phyloP scores from a whole-genome alignment of 768 basidiomycete species.

The Leucocoprinus birnbaumii region DNA sequence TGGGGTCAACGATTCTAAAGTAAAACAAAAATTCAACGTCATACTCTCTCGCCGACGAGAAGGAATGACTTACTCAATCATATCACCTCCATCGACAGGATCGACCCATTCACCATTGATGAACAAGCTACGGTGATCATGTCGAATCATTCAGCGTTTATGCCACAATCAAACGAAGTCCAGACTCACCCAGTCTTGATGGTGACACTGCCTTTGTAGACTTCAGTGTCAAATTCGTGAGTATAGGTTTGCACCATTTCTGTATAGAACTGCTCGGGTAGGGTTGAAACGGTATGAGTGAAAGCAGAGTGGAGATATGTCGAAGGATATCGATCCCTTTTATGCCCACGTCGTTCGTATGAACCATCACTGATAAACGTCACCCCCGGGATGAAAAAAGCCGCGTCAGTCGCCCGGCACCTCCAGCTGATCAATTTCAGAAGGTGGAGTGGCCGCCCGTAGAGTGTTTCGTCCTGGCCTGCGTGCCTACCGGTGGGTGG shows the following conservation, averaged over 20 bases:
- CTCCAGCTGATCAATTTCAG: no score
- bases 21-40: background rate
- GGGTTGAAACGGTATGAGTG: no score
- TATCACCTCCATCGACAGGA: conserved; percentile 43
- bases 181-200: conserved; percentile 19
- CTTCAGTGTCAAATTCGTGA: conserved; percentile 20
- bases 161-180: background rate
- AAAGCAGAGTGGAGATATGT: no score
- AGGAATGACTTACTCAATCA: conserved; percentile 58
- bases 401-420: no score
- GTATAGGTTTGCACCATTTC: conserved; percentile 18
- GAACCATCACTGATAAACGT: no score
- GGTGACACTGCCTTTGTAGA: conserved; percentile 18
- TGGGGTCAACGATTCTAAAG: conserved; percentile 61
- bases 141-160: conserved; percentile 1
- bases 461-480: no score
- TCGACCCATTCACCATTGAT: conserved; percentile 68
- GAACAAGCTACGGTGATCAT: conserved; percentile 46
- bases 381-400: no score
- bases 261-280: no score
- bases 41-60: background rate
- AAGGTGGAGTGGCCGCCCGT: no score
- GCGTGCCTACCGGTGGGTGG: no score
- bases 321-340: no score
- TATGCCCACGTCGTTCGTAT: no score